These are phyloP conservation scores for Daldinia decipiens DNA, from an alignment of 495 filamentous ascomycete species.

Conservation along the genomic window DNA sequence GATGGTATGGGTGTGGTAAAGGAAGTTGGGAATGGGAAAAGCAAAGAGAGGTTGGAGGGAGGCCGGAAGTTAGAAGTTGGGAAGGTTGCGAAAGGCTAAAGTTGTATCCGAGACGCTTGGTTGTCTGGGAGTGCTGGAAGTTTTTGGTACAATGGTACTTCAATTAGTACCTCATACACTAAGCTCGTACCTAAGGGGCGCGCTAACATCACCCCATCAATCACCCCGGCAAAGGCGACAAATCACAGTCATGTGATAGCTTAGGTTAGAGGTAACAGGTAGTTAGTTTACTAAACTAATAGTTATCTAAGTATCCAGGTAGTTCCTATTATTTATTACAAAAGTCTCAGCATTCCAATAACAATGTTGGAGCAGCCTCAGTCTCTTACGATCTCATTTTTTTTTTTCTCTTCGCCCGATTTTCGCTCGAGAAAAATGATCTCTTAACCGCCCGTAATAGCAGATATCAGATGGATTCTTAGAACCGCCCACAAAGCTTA, in stretches of 20 bases:
- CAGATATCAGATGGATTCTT: background rate
- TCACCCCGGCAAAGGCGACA: constrained; percentile 1
- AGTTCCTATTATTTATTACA: background rate
- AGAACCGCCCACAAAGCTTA: constrained; percentile 2
- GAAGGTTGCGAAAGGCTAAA: constrained; percentile 43
- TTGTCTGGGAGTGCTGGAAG: constrained; percentile 24
- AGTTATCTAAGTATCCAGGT: background rate
- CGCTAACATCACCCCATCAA: constrained; percentile 6
- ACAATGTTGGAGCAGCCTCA: background rate
- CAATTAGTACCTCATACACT: constrained; percentile 15
- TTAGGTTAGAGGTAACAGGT: too few relatives aligned
- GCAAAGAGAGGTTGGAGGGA: constrained; percentile 42
- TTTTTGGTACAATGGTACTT: constrained; percentile 19
- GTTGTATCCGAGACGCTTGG: constrained; percentile 44
- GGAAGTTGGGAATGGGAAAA: constrained; percentile 19
- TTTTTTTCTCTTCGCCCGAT: background rate
- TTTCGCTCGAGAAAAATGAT: background rate
- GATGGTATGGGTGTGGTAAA: constrained; percentile 38
- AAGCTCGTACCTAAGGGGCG: background rate
- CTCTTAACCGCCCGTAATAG: background rate
- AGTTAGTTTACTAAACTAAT: background rate
- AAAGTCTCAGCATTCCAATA: background rate
- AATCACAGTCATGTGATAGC: constrained; percentile 10
- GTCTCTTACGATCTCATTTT: background rate
- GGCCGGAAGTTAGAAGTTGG: constrained; percentile 33